Base-by-base conservation (phyloP, 495 filamentous ascomycete species). In the Amphirosellinia nigrospora region DNA sequence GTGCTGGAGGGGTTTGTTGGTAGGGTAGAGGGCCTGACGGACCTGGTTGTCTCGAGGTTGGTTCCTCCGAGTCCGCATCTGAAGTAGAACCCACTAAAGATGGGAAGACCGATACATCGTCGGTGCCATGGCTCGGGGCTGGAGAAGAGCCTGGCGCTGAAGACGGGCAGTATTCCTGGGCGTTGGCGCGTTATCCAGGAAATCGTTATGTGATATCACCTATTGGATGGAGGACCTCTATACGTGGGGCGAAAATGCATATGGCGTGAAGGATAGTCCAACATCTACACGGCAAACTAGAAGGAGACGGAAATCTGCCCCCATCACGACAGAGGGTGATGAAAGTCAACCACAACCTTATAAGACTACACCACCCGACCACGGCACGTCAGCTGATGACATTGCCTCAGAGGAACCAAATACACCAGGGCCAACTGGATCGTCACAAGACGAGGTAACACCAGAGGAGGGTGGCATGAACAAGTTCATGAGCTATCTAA, bases 141-240 rank as follows among this genome's bases (percentile, higher is more conserved):
- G 91, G 89, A 23, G 77, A 77, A 43, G 83, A 88, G 71, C 87
- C 91, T n/a, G 82, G 84, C 0, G 86, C 89, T 9, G 86, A 90
- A 58, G 94, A 97, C 79, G 94, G 94, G 86, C 93, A 4, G 84
- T 98, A 10, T 98, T 98, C 77, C 85, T 93, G 15, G 94, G 94
- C 0, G 80, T 90, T 3, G 92, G 92, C 3, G 84, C 87, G 7
- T 76, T 97, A 28, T 87, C 87, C 19, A 85, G 89, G 64, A 77
- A 81, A 10, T 93, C 91, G 4, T 69, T 97, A 21, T 83, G 88
- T 23, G 84, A 87, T 55, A 75, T 97, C 10, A 89, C 90, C 9
- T 85, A 87, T 39, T 98, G 94, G 94, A 90, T 93, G 86, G 91
- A 96, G 78, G 89, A 89, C 78, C 82, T 97, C 11, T 96, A 93